Evolutionary conservation across 2,329 filamentous ascomycete species (phyloP), one percentile per base, ranked within the genome.

Genomic region (Ilyonectria sp.): DNA sequence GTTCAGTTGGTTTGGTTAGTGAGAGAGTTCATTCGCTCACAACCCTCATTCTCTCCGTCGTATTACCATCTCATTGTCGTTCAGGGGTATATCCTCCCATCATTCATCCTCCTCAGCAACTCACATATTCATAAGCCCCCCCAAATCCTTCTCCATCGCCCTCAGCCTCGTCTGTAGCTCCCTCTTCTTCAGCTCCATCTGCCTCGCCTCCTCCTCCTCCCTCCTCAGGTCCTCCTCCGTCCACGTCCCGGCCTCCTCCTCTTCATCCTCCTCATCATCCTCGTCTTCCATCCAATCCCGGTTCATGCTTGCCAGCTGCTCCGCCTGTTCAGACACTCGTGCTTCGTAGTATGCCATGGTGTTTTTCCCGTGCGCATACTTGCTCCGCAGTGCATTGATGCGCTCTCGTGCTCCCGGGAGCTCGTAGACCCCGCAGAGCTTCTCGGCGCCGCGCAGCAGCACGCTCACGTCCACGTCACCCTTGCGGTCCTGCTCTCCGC

Each of bases 401-500:
- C 91, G 89, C 76, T 97, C 94, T 17, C 87, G 80, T 5, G 93
- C 94, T 5, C 94, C 95, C 0, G 92, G 88, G 31, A 97, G 87
- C 37, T 94, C 92, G 78, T 98, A 98, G 31, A 98, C 95, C 50
- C 88, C 88, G 74, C 94, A 95, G 33, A 98, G 87, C 84, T 94
- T 97, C 84, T 98, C 94, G 1, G 95, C 95, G 1, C 95, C 95
- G 60, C 89, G 87, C 23, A 99, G 86, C 33, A 99, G 83, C 1
- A 97, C 87, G 75, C 97, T 93, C 3, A 98, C 91, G 79, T 98
- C 94, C 2, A 98, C 87, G 26, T 97, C 94, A 10, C 91, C 92
- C 69, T 87, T 78, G 60, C 78, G 77, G 65, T 81, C 79, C 47
- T 82, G 83, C 52, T 87, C 88, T 54, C 86, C 87, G 78, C 86